phyloP scores from a whole-genome alignment of 192 early-diverging fungal genomes.

The Backusella luteola region DNA sequence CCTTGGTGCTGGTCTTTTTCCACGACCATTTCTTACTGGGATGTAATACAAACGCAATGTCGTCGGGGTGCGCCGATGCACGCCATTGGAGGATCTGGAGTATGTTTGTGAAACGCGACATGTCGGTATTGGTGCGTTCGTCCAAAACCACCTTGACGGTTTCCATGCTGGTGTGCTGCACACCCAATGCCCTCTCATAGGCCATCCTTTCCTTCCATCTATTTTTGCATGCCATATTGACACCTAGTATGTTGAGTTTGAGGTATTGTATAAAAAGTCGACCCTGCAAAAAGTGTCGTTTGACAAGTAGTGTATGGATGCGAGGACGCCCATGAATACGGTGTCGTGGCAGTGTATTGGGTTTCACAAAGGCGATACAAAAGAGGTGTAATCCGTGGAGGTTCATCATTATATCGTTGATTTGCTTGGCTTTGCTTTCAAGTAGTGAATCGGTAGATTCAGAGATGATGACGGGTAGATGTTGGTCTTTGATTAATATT shows the following conservation, averaged over 20 bases:
- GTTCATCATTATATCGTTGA: constrained; percentile 49
- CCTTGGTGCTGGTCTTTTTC: constrained; percentile 61
- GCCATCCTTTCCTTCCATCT: too few relatives aligned
- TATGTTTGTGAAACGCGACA: constrained; percentile 54
- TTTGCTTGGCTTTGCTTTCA: constrained; percentile 51
- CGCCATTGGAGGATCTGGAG: constrained; percentile 71
- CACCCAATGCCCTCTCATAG: neutral
- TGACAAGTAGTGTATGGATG: constrained; percentile 61
- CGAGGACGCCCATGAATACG: constrained; percentile 66
- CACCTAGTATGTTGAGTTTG: constrained; percentile 40
- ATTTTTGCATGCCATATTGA: constrained; percentile 37
- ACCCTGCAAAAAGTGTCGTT: constrained; percentile 60
- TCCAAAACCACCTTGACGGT: constrained; percentile 59
- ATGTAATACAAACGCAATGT: constrained; percentile 60
- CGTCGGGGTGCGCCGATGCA: constrained; percentile 52
- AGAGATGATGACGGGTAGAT: constrained; percentile 66
- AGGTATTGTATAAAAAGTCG: constrained; percentile 50
- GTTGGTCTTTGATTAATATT: constrained; percentile 61
- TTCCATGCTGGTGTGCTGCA: constrained; percentile 67
- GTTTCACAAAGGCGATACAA: constrained; percentile 54
- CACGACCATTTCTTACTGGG: constrained; percentile 52
- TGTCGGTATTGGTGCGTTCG: constrained; percentile 63
- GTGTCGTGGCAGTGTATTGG: constrained; percentile 59
- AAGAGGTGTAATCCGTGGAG: constrained; percentile 62
- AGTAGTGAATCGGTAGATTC: constrained; percentile 57